Base-by-base conservation (phyloP, 1,139 yeast species). In the Nakaseomyces bracarensis region DNA sequence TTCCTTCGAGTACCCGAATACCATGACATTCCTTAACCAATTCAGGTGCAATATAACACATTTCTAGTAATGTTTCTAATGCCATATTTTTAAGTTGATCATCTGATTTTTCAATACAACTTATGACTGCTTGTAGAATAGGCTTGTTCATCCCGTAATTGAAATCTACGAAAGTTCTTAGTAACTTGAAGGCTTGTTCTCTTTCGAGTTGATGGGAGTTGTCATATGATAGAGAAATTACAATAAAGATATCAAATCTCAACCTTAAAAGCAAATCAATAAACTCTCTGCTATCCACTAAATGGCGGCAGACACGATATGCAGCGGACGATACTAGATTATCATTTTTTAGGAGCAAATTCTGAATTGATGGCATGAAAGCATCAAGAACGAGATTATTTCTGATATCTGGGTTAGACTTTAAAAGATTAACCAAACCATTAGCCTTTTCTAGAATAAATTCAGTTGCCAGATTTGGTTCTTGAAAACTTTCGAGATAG, bases 241-340 rank as follows among this genome's bases (percentile, higher is more conserved):
- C 74, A 9, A 87, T 61, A 51, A 80, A 75, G 4, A 75, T 71
- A 46, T 85, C 83, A 9, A 85, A 57, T 45, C 77, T 74, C 39
- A 75, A 55, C 7, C 70, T 65, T 23, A 71, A 68, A 34, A 78
- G 67, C 34, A 71, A 55, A 9, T 71, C 65, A 10, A 72, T 55
- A 2, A 86, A 74, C 11, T 74, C 75, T 26, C 67, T 60, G 49
- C 75, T 75, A 20, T 74, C 70, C 25, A 82, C 68, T 18, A 82
- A 67, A 49, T 81, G 74, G 16, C 96, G 67, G 25, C 86, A 72
- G 2, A 87, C 71, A 40, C 94, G 68, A 60, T 79, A 86, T 0
- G 91, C 95, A 4, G 85, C 73, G 1, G 91, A 82, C 13, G 79
- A 69, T 1, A 84, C 82, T 48, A 79, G 81, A 22, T 82, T 71